Conservation (phyloP, 805 yeast species). For the Priceomyces melissophilus region DNA sequence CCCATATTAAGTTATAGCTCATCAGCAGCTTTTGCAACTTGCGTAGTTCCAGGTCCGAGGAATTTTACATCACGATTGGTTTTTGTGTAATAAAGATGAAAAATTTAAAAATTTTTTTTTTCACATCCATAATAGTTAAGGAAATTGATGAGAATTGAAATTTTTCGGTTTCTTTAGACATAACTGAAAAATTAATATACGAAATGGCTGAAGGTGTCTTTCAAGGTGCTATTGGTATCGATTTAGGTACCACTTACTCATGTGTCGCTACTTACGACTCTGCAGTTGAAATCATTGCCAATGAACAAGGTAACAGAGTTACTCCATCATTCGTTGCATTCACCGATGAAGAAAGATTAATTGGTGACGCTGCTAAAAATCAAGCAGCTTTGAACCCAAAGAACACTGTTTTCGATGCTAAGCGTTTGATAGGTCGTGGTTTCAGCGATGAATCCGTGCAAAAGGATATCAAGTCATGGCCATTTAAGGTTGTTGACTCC, state of each 20-base stretch:
- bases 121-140: constrained; percentile 6
- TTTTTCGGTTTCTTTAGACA: constrained; percentile 8
- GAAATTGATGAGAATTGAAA: constrained; percentile 3
- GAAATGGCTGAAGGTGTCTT: constrained; percentile 96
- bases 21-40: neutral
- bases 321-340: constrained; percentile 51
- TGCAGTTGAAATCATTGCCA: constrained; percentile 49
- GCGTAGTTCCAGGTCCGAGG: constrained; percentile 8
- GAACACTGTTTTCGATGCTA: constrained; percentile 49
- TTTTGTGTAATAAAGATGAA: constrained; percentile 3
- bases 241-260: constrained; percentile 51
- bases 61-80: constrained; percentile 5
- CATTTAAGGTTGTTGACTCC: constrained; percentile 43
- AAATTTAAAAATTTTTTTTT: constrained; percentile 7
- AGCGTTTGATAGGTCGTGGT: constrained; percentile 59
- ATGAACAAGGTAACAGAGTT: constrained; percentile 52
- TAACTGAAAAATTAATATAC: constrained; percentile 1
- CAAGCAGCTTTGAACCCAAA: constrained; percentile 51
- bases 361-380: constrained; percentile 51
- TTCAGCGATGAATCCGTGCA: constrained; percentile 58
- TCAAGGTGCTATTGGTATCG: constrained; percentile 77
- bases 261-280: constrained; percentile 50
- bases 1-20: neutral
- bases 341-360: constrained; percentile 47
- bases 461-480: constrained; percentile 50